A percentile compares a stretch with the other conserved stretches of the same genome.
Conservation (phyloP, 1,284 basidiomycete species). For the Cutaneotrichosporon sp. region DNA sequence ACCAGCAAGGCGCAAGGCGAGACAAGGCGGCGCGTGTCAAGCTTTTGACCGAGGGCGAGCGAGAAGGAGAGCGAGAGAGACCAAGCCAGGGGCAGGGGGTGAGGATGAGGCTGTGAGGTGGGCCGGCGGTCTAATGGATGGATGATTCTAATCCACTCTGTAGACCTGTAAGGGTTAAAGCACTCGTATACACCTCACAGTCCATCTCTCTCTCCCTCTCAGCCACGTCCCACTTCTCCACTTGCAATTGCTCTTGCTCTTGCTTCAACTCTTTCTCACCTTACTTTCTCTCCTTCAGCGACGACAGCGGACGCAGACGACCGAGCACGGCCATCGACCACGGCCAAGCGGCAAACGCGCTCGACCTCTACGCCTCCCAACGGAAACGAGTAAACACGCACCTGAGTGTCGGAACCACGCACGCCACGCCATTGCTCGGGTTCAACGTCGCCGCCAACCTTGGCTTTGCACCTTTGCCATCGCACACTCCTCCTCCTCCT, state of each 20-base stretch:
- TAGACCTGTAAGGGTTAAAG: too few species aligned
- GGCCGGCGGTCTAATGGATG: too few species aligned
- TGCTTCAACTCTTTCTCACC: not conserved
- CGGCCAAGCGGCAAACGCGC: not conserved
- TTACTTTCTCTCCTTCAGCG: not conserved
- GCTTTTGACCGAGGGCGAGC: too few species aligned
- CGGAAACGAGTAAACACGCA: not conserved
- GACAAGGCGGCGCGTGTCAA: too few species aligned
- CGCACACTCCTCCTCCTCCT: not conserved
- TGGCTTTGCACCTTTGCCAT: not conserved
- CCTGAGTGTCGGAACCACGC: not conserved
- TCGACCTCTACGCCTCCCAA: not conserved
- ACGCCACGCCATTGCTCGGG: not conserved
- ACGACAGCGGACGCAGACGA: not conserved
- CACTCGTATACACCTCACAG: not conserved
- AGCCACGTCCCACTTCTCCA: not conserved
- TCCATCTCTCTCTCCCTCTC: not conserved
- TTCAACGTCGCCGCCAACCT: not conserved
- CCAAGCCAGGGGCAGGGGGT: not conserved
- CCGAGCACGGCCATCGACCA: not conserved
- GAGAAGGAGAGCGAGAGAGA: not conserved
- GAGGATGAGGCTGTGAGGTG: not conserved
- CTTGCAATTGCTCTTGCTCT: not conserved
- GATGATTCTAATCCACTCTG: too few species aligned
- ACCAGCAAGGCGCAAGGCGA: too few species aligned